Conservation (phyloP, 768 basidiomycete species). For the Phlebiopsis flavidoalba region DNA sequence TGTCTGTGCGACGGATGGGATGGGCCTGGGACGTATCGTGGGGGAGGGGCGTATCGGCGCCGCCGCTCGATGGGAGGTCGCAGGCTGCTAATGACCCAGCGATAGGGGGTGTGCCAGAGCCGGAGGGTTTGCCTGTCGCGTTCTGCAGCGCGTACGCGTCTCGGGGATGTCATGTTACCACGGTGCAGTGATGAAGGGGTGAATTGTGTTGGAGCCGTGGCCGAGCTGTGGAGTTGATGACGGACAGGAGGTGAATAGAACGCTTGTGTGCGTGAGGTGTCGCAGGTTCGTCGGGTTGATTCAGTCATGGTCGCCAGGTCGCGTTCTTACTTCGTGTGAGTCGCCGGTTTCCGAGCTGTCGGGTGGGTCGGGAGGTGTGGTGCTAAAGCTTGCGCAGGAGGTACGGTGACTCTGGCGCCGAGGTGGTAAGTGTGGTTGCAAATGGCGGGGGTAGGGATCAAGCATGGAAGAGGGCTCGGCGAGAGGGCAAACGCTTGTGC, state of each 20-base stretch:
- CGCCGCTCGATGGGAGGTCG: constrained; percentile 48
- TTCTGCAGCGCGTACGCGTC: constrained; percentile 22
- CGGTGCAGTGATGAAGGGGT: constrained; percentile 58
- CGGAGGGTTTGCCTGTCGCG: constrained; percentile 33
- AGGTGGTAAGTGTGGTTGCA: constrained; percentile 51
- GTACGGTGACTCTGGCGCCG: constrained; percentile 58
- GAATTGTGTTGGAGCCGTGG: constrained; percentile 58
- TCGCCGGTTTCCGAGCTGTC: constrained; percentile 20
- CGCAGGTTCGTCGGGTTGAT: constrained; percentile 28
- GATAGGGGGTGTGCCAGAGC: no score
- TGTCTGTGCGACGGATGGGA: constrained; percentile 66
- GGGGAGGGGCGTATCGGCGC: constrained; percentile 28
- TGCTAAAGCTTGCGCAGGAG: constrained; percentile 27
- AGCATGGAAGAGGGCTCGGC: constrained; percentile 47
- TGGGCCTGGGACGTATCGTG: constrained; percentile 32
- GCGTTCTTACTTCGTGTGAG: constrained; percentile 18
- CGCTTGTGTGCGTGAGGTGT: constrained; percentile 68
- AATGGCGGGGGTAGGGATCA: constrained; percentile 70
- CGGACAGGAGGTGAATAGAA: constrained; percentile 75
- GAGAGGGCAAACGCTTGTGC: constrained; percentile 49
- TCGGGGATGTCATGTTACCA: not conserved
- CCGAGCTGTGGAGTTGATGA: constrained; percentile 78
- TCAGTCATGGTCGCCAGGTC: constrained; percentile 12
- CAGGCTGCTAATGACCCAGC: no score
- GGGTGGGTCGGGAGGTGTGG: constrained; percentile 16